Conservation (phyloP, 2,329 filamentous ascomycete species). For the Xylaria sp. region DNA sequence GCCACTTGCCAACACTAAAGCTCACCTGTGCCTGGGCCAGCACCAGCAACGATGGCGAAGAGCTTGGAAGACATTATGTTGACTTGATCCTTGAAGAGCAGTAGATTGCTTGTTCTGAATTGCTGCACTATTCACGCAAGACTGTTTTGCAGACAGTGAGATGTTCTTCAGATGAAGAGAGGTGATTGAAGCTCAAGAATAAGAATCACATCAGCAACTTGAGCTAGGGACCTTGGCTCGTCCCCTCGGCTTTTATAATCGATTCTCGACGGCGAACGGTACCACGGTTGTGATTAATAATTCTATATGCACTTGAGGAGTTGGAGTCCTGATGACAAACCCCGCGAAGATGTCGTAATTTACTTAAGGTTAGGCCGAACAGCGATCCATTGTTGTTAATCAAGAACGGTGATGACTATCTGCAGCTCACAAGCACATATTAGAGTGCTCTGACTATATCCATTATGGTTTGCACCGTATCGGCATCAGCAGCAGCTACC, state of each 20-base stretch:
- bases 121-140: neutral
- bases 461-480: no score
- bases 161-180: neutral
- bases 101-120: conserved; percentile 10
- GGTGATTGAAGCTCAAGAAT: conserved; percentile 2
- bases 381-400: conserved; percentile 2
- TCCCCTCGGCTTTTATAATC: neutral
- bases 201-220: neutral
- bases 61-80: conserved; percentile 46
- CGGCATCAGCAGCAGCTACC: neutral
- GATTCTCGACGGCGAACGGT: neutral
- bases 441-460: no score
- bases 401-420: neutral
- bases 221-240: conserved; percentile 2
- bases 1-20: conserved; percentile 18
- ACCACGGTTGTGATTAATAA: conserved; percentile 22
- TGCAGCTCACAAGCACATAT: neutral
- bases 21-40: conserved; percentile 67
- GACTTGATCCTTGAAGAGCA: neutral
- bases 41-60: conserved; percentile 71
- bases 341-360: conserved; percentile 26
- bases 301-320: conserved; percentile 10
- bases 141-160: neutral
- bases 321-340: conserved; percentile 24
- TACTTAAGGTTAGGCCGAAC: conserved; percentile 20